Percentiles rank a stretch among this genome's conserved stretches.
Evolutionary conservation across 2,329 filamentous ascomycete species (phyloP).

Genomic region (Stemphylium vesicarium): DNA sequence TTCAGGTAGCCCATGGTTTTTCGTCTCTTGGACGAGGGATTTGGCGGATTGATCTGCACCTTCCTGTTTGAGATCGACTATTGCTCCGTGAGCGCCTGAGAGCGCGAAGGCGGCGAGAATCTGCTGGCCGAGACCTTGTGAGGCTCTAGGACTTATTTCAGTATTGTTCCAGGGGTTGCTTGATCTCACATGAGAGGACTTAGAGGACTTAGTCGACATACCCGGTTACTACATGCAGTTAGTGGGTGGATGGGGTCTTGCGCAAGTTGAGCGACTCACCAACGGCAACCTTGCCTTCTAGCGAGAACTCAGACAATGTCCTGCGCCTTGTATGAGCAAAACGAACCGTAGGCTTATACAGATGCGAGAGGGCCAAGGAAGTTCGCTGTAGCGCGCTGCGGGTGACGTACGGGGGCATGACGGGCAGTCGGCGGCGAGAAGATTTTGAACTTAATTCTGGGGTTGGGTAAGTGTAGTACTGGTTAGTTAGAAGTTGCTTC

Average conservation of each 20-base stretch:
- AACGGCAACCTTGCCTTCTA: constrained; percentile 24
- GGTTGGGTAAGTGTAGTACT: no score
- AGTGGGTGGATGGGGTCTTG: background rate
- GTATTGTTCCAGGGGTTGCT: background rate
- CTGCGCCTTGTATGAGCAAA: constrained; percentile 19
- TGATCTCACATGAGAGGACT: background rate
- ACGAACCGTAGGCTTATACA: constrained; percentile 3
- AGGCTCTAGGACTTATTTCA: constrained; percentile 21
- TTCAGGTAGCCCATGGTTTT: constrained; percentile 9
- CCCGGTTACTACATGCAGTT: constrained; percentile 2
- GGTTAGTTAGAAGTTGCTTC: background rate
- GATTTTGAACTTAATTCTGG: no score
- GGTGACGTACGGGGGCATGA: constrained; percentile 22
- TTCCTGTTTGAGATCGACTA: constrained; percentile 38
- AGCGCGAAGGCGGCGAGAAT: constrained; percentile 41
- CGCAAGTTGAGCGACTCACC: constrained; percentile 4
- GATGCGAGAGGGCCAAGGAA: constrained; percentile 3
- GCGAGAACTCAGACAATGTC: constrained; percentile 21
- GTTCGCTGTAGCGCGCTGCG: constrained; percentile 6
- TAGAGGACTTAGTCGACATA: background rate
- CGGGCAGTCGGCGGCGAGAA: no score
- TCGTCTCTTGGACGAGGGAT: constrained; percentile 14
- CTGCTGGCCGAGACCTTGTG: constrained; percentile 40
- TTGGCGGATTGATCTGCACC: constrained; percentile 21
- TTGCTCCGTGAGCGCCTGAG: constrained; percentile 41